Percentiles rank a stretch among this genome's conserved stretches.
Evolutionary conservation across 2,329 filamentous ascomycete genomes (phyloP).

Genomic region (Amauroascus niger): DNA sequence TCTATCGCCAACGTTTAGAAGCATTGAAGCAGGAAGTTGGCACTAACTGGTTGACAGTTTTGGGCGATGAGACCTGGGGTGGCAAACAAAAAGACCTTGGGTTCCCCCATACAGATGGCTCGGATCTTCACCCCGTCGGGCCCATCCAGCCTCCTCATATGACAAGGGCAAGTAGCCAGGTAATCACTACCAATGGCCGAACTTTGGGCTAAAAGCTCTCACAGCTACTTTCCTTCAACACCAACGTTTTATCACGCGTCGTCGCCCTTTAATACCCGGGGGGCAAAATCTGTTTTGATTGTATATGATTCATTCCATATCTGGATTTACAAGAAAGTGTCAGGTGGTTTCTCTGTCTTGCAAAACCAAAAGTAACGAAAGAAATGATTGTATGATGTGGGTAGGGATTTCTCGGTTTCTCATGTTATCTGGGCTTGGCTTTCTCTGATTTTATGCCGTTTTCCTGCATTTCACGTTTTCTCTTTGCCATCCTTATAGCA

Average conservation of each 20-base stretch:
- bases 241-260: background rate
- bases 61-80: slow-evolving; percentile 64
- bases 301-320: background rate
- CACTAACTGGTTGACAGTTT: slow-evolving; percentile 73
- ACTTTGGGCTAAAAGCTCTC: slow-evolving; percentile 23
- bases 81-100: slow-evolving; percentile 25
- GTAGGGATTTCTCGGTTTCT: background rate
- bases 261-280: background rate
- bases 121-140: slow-evolving; percentile 27
- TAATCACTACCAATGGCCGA: slow-evolving; percentile 35
- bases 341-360: background rate
- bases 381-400: slow-evolving; percentile 13
- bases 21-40: slow-evolving; percentile 75
- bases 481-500: background rate
- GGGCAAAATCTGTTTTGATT: background rate
- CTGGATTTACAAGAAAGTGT: slow-evolving; percentile 5
- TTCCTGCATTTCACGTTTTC: background rate
- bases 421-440: slow-evolving; percentile 2
- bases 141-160: slow-evolving; percentile 28
- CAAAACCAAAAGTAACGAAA: slow-evolving; percentile 9
- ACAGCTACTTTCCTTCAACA: background rate
- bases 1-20: slow-evolving; percentile 82
- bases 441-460: background rate
- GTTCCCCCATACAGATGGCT: slow-evolving; percentile 23
- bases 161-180: slow-evolving; percentile 30